Evolutionary conservation across 2,329 filamentous ascomycete genomes (phyloP).

Genomic region (Phialophora verrucosa): DNA sequence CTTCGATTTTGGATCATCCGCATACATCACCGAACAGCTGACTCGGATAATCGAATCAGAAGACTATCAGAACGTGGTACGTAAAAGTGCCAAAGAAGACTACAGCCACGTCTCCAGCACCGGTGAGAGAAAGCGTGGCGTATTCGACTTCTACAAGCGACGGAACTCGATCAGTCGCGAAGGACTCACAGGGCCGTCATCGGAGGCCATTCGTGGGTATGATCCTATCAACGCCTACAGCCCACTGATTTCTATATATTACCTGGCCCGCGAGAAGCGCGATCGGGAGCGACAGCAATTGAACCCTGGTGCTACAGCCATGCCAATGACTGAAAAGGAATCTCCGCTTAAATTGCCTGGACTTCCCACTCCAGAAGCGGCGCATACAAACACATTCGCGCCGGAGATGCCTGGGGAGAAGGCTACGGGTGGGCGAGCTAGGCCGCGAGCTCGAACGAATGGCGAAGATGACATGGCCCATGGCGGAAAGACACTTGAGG

Average conservation of each 20-base stretch:
- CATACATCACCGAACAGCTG: constrained; percentile 80
- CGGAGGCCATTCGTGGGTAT: constrained; percentile 79
- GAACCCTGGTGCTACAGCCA: constrained; percentile 64
- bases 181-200: constrained; percentile 80
- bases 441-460: constrained; percentile 87
- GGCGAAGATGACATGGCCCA: constrained; percentile 90
- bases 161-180: constrained; percentile 90
- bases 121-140: constrained; percentile 82
- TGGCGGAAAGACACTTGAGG: constrained; percentile 68
- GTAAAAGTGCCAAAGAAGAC: constrained; percentile 71
- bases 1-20: constrained; percentile 91
- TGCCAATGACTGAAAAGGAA: constrained; percentile 64
- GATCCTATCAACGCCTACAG: constrained; percentile 94
- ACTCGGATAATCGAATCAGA: constrained; percentile 88
- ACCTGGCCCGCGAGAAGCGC: constrained; percentile 92
- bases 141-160: constrained; percentile 97
- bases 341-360: constrained; percentile 70
- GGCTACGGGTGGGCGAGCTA: constrained; percentile 78
- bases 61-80: constrained; percentile 87
- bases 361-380: constrained; percentile 79
- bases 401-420: constrained; percentile 92
- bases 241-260: constrained; percentile 91
- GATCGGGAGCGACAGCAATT: constrained; percentile 68
- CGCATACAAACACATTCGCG: constrained; percentile 81
- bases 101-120: constrained; percentile 61